Conservation (phyloP, 202 grass and related monocot genomes). For the Saccharum hybrid region DNA sequence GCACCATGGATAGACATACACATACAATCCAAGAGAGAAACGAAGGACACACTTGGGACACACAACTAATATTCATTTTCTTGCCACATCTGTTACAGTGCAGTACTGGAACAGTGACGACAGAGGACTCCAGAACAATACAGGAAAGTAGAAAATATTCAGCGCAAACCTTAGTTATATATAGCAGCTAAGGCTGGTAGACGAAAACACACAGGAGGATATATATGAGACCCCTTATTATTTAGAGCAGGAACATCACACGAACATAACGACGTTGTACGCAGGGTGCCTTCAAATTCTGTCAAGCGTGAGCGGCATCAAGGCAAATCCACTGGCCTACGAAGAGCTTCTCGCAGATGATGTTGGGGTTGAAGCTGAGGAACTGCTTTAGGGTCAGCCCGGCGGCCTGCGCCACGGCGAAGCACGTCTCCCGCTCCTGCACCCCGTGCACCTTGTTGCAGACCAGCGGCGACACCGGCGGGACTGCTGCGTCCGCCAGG, state of each 20-base stretch:
- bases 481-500: not conserved
- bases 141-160: not conserved
- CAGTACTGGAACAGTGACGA: not conserved
- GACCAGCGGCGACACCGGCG: not conserved
- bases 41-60: not conserved
- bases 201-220: too few relatives aligned
- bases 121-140: not conserved
- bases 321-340: conserved; percentile 5
- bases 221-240: too few relatives aligned
- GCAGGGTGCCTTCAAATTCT: not conserved
- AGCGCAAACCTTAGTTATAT: not conserved
- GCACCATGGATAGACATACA: not conserved
- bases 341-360: conserved; percentile 50
- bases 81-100: not conserved
- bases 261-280: not conserved
- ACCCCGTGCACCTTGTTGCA: conserved; percentile 47
- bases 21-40: not conserved
- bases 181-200: not conserved
- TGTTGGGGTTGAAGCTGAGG: conserved; percentile 56
- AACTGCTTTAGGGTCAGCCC: conserved; percentile 26
- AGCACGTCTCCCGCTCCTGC: conserved; percentile 45
- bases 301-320: not conserved
- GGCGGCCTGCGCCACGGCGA: not conserved
- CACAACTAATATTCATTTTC: not conserved
- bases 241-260: too few relatives aligned